A percentile compares a stretch with the other conserved stretches of the same genome.
Conservation (phyloP, 805 yeast species). For the Torulaspora gathmanii region DNA sequence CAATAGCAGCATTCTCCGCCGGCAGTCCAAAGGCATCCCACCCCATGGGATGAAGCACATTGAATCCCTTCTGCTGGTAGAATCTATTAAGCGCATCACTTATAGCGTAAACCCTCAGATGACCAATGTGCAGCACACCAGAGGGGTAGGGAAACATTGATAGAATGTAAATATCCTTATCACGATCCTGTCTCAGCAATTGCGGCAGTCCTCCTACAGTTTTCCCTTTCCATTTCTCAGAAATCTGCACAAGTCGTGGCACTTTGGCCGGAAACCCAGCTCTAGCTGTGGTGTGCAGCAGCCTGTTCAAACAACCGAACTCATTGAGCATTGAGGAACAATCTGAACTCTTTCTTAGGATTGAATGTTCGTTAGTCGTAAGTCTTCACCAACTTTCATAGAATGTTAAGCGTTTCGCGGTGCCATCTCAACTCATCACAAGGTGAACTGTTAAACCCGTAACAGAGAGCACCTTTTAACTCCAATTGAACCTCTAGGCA, state of each 20-base stretch:
- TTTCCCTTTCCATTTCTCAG: conserved; percentile 29
- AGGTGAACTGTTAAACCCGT: background rate
- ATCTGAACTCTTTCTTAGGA: background rate
- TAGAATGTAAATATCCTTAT: conserved; percentile 47
- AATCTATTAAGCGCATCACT: conserved; percentile 80
- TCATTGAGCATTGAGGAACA: background rate
- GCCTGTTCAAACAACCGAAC: background rate
- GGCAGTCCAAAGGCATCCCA: conserved; percentile 99
- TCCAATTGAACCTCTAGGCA: too few species aligned
- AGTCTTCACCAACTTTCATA: background rate
- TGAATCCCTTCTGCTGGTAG: conserved; percentile 66
- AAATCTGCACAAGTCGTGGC: conserved; percentile 17
- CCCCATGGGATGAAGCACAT: conserved; percentile 94
- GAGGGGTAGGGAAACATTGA: conserved; percentile 97
- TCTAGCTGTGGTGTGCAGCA: background rate
- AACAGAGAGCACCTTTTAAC: too few species aligned
- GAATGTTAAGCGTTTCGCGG: background rate
- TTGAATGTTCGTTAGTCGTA: too few species aligned
- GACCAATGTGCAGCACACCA: conserved; percentile 90
- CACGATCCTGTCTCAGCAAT: conserved; percentile 3
- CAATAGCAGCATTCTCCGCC: conserved; percentile 97
- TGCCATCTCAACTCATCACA: background rate
- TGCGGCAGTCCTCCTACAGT: conserved; percentile 18
- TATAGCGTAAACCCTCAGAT: conserved; percentile 85
- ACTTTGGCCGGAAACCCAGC: conserved; percentile 1